phyloP scores from a whole-genome alignment of 169 alveolate genomes.

The Eimeria necatrix region DNA sequence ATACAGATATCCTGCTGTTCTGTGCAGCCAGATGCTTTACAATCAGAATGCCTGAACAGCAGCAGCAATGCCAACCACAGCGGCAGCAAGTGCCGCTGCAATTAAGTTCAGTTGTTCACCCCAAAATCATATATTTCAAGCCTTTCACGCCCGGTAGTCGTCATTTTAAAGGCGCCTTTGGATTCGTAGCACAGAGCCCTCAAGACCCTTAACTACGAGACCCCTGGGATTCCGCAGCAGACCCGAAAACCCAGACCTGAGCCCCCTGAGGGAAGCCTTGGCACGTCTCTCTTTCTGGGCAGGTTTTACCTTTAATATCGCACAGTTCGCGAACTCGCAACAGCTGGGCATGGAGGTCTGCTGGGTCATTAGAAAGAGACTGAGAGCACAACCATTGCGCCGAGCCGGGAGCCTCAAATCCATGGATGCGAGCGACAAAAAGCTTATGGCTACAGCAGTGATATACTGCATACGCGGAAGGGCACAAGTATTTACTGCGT shows the following conservation, averaged over 20 bases:
- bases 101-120: background rate
- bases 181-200: too few species aligned
- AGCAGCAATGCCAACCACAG: conserved; percentile 20
- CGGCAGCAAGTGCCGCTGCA: background rate
- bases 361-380: conserved; percentile 20
- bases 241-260: too few species aligned
- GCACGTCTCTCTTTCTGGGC: background rate
- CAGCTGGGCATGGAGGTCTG: conserved; percentile 46
- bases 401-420: too few species aligned
- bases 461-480: background rate
- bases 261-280: too few species aligned
- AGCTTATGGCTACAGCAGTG: background rate
- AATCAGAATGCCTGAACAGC: conserved; percentile 59
- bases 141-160: too few species aligned
- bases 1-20: background rate
- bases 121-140: too few species aligned
- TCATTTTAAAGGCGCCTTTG: too few species aligned
- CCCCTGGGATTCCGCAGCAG: too few species aligned
- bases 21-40: background rate
- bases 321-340: conserved; percentile 35
- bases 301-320: conserved; percentile 25
- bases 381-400: background rate
- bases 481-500: conserved; percentile 4
- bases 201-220: too few species aligned
- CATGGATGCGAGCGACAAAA: too few species aligned